Evolutionary conservation across 2,329 filamentous ascomycete genomes (phyloP).

Genomic region (Fonsecaea nubica): DNA sequence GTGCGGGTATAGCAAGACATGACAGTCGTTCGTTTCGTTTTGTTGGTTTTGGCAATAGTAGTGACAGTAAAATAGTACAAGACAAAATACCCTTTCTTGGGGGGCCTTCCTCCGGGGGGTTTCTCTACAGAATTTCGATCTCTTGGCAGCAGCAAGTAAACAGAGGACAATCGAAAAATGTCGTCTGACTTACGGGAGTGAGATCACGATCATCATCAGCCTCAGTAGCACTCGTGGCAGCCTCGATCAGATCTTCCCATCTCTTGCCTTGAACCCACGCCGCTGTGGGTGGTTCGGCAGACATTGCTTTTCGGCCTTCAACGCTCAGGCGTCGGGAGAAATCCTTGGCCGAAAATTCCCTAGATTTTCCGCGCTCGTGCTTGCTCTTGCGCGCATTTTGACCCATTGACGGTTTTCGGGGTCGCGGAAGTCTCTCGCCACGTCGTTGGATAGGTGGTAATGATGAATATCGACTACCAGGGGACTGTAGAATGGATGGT

Average conservation of each 20-base stretch:
- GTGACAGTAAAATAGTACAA: slow-evolving; percentile 39
- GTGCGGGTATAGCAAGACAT: slow-evolving; percentile 33
- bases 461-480: slow-evolving; percentile 85
- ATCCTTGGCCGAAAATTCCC: slow-evolving; percentile 65
- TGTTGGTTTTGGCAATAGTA: slow-evolving; percentile 37
- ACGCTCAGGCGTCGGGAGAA: slow-evolving; percentile 74
- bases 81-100: slow-evolving; percentile 30
- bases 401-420: slow-evolving; percentile 84
- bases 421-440: slow-evolving; percentile 69
- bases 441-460: slow-evolving; percentile 81
- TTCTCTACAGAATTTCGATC: slow-evolving; percentile 42
- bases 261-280: slow-evolving; percentile 78
- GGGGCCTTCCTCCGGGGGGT: slow-evolving; percentile 33
- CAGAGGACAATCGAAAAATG: slow-evolving; percentile 43
- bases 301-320: slow-evolving; percentile 81
- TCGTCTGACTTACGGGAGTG: slow-evolving; percentile 72
- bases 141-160: slow-evolving; percentile 43
- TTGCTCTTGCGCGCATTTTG: slow-evolving; percentile 77
- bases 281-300: slow-evolving; percentile 80
- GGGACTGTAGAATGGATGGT: slow-evolving; percentile 78
- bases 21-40: slow-evolving; percentile 30
- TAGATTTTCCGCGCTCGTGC: slow-evolving; percentile 74
- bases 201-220: slow-evolving; percentile 85
- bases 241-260: slow-evolving; percentile 96
- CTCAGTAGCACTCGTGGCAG: slow-evolving; percentile 82